These are phyloP conservation scores for Ceratobasidium papillatum DNA, from an alignment of 1,284 basidiomycete species.

Conservation along the genomic window DNA sequence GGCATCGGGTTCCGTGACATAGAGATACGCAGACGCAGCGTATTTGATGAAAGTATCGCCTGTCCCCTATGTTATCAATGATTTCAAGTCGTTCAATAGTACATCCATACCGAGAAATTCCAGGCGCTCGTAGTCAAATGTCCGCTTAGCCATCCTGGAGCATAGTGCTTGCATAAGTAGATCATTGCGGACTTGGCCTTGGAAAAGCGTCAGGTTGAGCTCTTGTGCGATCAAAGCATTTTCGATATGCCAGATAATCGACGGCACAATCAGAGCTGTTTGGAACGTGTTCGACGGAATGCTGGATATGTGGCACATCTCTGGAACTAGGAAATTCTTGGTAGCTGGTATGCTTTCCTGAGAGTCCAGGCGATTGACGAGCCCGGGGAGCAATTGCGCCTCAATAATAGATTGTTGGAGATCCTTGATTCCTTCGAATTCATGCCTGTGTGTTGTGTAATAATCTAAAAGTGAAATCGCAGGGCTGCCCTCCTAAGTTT, in stretches of 20 bases:
- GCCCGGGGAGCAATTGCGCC: conserved; percentile 61
- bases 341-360: not conserved
- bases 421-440: conserved; percentile 68
- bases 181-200: conserved; percentile 65
- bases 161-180: conserved; percentile 71
- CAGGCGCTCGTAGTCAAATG: conserved; percentile 79
- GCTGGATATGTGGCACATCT: conserved; percentile 73
- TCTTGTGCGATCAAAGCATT: conserved; percentile 76
- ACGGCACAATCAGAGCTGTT: conserved; percentile 73
- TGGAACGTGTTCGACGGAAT: conserved; percentile 75
- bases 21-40: conserved; percentile 74
- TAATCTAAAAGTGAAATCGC: conserved; percentile 58
- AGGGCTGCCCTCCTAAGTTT: not conserved
- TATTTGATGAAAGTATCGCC: conserved; percentile 85
- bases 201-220: conserved; percentile 73
- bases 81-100: not conserved
- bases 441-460: conserved; percentile 66
- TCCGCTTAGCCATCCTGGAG: conserved; percentile 69
- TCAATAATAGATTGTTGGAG: conserved; percentile 76
- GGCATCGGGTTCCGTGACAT: conserved; percentile 67
- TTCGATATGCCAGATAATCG: conserved; percentile 72
- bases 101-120: conserved; percentile 71
- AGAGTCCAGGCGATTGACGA: conserved; percentile 62
- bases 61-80: conserved; percentile 49
- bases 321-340: conserved; percentile 68